These are phyloP conservation scores for Hymenoscyphus scutula DNA, from an alignment of 2,329 filamentous ascomycete genomes.

Conservation along the genomic window DNA sequence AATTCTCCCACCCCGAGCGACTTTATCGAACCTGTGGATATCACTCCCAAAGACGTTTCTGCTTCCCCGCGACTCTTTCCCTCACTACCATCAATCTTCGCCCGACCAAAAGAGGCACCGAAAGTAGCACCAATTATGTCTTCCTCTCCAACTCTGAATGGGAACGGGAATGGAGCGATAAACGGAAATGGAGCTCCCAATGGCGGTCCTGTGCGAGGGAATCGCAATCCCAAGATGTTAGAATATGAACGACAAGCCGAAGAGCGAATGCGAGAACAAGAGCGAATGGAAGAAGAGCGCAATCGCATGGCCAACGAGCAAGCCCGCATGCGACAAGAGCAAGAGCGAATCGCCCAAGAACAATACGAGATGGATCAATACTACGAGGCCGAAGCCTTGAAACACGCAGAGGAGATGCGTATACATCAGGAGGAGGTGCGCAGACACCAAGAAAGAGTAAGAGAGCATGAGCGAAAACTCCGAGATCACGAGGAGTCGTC, in stretches of 20 bases:
- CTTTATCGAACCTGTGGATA: not conserved
- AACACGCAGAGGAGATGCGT: slow-evolving; percentile 34
- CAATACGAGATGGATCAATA: slow-evolving; percentile 37
- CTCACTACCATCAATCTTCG: not conserved
- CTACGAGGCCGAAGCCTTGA: slow-evolving; percentile 34
- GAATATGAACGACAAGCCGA: slow-evolving; percentile 36
- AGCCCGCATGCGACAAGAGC: slow-evolving; percentile 26
- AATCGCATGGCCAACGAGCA: slow-evolving; percentile 30
- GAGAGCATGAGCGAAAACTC: slow-evolving; percentile 19
- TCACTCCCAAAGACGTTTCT: slow-evolving; percentile 4
- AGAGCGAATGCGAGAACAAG: slow-evolving; percentile 30
- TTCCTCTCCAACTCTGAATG: slow-evolving; percentile 7
- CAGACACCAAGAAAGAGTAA: slow-evolving; percentile 29
- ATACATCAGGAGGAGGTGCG: slow-evolving; percentile 34
- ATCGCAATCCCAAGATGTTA: slow-evolving; percentile 33
- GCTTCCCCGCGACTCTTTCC: too few species aligned
- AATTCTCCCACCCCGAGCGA: slow-evolving; percentile 1
- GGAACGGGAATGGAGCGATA: not conserved
- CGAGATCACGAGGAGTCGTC: slow-evolving; percentile 32
- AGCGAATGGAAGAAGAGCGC: slow-evolving; percentile 31
- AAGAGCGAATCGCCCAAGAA: slow-evolving; percentile 34
- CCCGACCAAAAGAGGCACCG: not conserved
- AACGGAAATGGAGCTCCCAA: slow-evolving; percentile 12
- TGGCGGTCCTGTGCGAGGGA: slow-evolving; percentile 25
- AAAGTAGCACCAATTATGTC: not conserved